A percentile compares a stretch with the other conserved stretches of the same genome.
Evolutionary conservation across 148 eudicot species (phyloP).

Genomic region (Camellia japonica): DNA sequence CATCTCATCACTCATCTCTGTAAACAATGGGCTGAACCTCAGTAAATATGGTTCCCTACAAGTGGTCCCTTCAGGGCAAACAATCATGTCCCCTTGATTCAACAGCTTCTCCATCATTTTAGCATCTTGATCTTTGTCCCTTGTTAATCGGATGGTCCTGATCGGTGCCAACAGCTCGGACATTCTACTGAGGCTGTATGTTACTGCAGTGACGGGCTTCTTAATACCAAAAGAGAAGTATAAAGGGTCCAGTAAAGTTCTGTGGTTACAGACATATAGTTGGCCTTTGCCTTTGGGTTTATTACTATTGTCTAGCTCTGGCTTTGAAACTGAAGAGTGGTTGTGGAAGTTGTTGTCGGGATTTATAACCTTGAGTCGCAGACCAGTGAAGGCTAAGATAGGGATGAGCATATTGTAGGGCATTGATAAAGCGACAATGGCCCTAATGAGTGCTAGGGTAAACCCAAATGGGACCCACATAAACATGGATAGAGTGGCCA

Average conservation of each 20-base stretch:
- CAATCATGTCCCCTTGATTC: slow-evolving; percentile 52
- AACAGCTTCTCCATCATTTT: slow-evolving; percentile 51
- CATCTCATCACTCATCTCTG: slow-evolving; percentile 58
- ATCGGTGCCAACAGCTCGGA: slow-evolving; percentile 70
- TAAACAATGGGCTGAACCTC: slow-evolving; percentile 73
- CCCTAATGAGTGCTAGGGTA: slow-evolving; percentile 43
- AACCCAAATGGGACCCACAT: slow-evolving; percentile 68
- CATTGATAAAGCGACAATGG: slow-evolving; percentile 33
- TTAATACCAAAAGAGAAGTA: slow-evolving; percentile 46
- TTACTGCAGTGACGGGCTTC: slow-evolving; percentile 61
- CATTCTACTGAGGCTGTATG: slow-evolving; percentile 69
- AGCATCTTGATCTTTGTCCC: slow-evolving; percentile 53
- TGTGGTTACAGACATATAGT: slow-evolving; percentile 75
- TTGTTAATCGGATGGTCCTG: slow-evolving; percentile 52
- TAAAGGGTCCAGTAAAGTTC: slow-evolving; percentile 70
- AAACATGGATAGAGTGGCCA: slow-evolving; percentile 45
- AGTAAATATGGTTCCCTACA: slow-evolving; percentile 71
- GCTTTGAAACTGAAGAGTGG: not conserved
- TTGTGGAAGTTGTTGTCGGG: not conserved
- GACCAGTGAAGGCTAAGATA: slow-evolving; percentile 44
- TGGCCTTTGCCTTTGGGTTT: slow-evolving; percentile 31
- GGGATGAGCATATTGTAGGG: slow-evolving; percentile 40
- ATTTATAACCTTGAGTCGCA: slow-evolving; percentile 27
- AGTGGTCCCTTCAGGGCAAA: slow-evolving; percentile 90
- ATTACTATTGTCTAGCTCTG: not conserved